These are phyloP conservation scores for Ascochyta koolunga DNA, from an alignment of 2,329 filamentous ascomycete species.

Conservation along the genomic window DNA sequence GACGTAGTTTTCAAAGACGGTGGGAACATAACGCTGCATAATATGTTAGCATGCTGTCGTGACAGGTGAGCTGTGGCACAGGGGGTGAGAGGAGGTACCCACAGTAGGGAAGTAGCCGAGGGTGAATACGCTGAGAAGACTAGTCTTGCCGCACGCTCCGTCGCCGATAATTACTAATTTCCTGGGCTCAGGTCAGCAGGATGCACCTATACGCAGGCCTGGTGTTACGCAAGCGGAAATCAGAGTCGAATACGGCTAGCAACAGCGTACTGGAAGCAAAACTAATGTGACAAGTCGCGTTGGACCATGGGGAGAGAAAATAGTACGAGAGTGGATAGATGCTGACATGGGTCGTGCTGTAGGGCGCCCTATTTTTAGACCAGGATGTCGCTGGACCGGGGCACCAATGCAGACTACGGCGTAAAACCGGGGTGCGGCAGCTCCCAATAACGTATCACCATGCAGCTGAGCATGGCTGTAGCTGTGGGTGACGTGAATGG, in stretches of 20 bases:
- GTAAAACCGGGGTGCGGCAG: slow-evolving; percentile 31
- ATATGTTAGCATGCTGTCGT: slow-evolving; percentile 32
- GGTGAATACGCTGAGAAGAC: slow-evolving; percentile 95
- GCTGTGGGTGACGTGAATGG: neutral
- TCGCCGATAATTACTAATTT: slow-evolving; percentile 97
- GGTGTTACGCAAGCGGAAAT: slow-evolving; percentile 19
- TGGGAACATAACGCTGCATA: slow-evolving; percentile 63
- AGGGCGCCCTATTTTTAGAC: slow-evolving; percentile 46
- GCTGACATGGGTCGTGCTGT: slow-evolving; percentile 42
- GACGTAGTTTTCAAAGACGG: slow-evolving; percentile 99
- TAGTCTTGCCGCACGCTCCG: slow-evolving; percentile 97
- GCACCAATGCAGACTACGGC: slow-evolving; percentile 48
- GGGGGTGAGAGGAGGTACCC: slow-evolving; percentile 52
- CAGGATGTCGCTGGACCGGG: slow-evolving; percentile 42
- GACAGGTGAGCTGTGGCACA: slow-evolving; percentile 21
- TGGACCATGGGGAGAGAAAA: slow-evolving; percentile 23
- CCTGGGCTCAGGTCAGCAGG: slow-evolving; percentile 58
- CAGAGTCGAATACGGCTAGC: slow-evolving; percentile 18
- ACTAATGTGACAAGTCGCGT: slow-evolving; percentile 11
- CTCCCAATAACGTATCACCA: slow-evolving; percentile 9
- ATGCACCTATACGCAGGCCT: slow-evolving; percentile 11
- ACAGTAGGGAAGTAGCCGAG: slow-evolving; percentile 97
- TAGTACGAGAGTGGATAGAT: slow-evolving; percentile 41
- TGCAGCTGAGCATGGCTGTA: slow-evolving; percentile 4
- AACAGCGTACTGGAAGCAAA: slow-evolving; percentile 12